Conservation (phyloP, 225 moss, liverwort and hornwort species). For the Takakia lepidozioides region DNA sequence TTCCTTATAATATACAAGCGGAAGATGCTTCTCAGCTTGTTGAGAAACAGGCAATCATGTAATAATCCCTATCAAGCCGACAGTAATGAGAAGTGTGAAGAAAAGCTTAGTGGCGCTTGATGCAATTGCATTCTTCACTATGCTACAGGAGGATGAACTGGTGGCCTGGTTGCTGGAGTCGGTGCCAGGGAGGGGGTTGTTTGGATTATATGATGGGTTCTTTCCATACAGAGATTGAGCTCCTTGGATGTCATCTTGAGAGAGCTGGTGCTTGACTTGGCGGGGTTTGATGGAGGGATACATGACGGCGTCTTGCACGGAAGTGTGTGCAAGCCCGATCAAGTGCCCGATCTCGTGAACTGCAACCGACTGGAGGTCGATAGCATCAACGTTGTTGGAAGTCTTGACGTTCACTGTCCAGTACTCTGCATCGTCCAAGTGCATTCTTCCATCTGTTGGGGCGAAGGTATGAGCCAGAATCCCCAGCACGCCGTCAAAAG, state of each 20-base stretch:
- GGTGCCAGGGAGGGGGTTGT: too few relatives aligned
- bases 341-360: conserved; percentile 57
- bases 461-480: conserved; percentile 37
- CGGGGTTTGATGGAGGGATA: conserved; percentile 14
- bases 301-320: conserved; percentile 19
- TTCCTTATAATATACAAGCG: too few relatives aligned
- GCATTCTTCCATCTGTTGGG: conserved; percentile 25
- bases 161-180: too few relatives aligned
- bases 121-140: too few relatives aligned
- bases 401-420: conserved; percentile 18
- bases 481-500: conserved; percentile 37
- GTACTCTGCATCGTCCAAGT: conserved; percentile 30
- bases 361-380: conserved; percentile 34
- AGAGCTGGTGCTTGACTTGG: conserved; percentile 6
- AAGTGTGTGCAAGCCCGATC: conserved; percentile 29
- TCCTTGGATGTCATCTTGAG: conserved; percentile 8
- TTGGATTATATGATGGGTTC: too few relatives aligned
- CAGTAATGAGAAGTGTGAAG: too few relatives aligned
- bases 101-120: too few relatives aligned
- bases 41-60: too few relatives aligned
- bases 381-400: not conserved
- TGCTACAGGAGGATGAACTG: too few relatives aligned
- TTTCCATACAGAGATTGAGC: conserved; percentile 19
- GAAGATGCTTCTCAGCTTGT: too few relatives aligned
- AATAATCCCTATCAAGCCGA: too few relatives aligned